Percentiles rank a stretch among this genome's conserved stretches.
These are phyloP conservation scores for Begonia loranthoides DNA, from an alignment of 306 rosid genomes.

Conservation along the genomic window DNA sequence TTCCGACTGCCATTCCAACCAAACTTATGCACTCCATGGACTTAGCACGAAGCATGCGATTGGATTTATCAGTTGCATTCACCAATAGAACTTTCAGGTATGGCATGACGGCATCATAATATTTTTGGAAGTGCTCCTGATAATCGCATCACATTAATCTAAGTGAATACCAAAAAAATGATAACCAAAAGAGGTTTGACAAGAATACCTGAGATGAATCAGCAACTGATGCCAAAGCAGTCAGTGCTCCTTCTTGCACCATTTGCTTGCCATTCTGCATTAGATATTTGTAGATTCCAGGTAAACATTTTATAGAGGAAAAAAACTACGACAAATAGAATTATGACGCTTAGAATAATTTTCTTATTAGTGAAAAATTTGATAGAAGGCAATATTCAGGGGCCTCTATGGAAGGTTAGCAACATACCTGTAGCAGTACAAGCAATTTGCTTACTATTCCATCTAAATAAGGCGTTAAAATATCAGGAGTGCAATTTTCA, in stretches of 20 bases:
- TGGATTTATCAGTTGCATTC: conserved; percentile 91
- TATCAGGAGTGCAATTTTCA: conserved; percentile 91
- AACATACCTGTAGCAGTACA: conserved; percentile 79
- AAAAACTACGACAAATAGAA: no score
- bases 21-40: conserved; percentile 99
- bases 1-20: conserved; percentile 99
- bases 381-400: no score
- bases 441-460: conserved; percentile 90
- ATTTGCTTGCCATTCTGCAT: conserved; percentile 91
- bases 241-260: conserved; percentile 99
- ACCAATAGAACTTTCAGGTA: conserved; percentile 88
- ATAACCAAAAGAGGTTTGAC: neutral
- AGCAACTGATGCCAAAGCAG: conserved; percentile 98
- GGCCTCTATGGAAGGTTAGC: neutral
- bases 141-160: conserved; percentile 10
- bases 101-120: conserved; percentile 95
- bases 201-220: conserved; percentile 94
- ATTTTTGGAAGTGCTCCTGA: conserved; percentile 91
- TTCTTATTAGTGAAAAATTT: no score
- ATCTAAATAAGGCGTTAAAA: conserved; percentile 81
- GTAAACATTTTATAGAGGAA: no score
- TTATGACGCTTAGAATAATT: no score
- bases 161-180: conserved; percentile 7
- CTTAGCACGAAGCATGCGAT: conserved; percentile 99
- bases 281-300: neutral